These are phyloP conservation scores for Tephrocybe sp. DNA, from an alignment of 768 basidiomycete genomes.

Conservation along the genomic window DNA sequence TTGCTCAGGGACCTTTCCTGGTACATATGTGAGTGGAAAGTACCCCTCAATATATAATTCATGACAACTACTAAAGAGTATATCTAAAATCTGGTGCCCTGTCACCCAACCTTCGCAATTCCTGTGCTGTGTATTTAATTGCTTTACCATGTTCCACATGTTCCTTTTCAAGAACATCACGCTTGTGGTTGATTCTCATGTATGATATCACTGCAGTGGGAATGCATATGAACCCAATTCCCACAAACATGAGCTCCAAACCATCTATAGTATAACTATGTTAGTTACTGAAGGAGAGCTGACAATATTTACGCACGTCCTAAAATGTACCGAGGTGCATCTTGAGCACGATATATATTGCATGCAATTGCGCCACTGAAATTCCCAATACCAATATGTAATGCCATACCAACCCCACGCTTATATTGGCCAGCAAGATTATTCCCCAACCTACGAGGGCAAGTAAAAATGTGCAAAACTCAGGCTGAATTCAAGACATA, in stretches of 20 bases:
- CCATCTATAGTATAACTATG: conserved; percentile 40
- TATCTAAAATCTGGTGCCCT: conserved; percentile 66
- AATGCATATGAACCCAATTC: conserved; percentile 56
- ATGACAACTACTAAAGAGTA: conserved; percentile 26
- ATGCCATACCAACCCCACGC: conserved; percentile 64
- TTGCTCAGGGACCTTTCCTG: too few species aligned
- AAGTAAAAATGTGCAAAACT: background rate
- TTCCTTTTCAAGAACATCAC: conserved; percentile 39
- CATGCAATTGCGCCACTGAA: conserved; percentile 64
- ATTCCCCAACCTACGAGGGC: conserved; percentile 53
- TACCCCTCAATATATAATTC: too few species aligned
- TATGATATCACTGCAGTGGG: conserved; percentile 52
- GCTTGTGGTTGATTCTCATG: conserved; percentile 51
- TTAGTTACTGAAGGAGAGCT: background rate
- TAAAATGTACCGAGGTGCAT: conserved; percentile 58
- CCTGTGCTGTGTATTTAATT: conserved; percentile 32
- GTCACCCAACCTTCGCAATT: conserved; percentile 51
- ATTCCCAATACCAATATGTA: conserved; percentile 70
- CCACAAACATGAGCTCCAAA: conserved; percentile 67
- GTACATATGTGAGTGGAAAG: background rate
- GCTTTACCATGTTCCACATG: conserved; percentile 30
- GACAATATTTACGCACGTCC: conserved; percentile 50
- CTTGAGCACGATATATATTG: conserved; percentile 60
- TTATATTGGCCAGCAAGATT: conserved; percentile 72
- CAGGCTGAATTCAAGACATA: conserved; percentile 22